Percentiles rank a stretch among this genome's conserved stretches.
Conservation (phyloP, 805 yeast species). For the Torulaspora quercuum region DNA sequence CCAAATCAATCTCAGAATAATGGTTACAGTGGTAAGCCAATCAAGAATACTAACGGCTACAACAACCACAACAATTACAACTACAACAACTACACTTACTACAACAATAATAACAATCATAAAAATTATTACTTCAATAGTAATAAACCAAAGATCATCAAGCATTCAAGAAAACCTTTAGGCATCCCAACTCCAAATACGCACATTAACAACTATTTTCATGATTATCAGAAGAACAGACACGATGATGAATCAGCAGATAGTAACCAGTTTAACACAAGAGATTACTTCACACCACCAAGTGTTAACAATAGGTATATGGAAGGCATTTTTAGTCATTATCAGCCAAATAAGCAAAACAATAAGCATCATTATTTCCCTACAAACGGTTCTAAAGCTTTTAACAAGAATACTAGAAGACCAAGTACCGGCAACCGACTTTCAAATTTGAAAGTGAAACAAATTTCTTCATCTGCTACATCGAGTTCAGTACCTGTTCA, state of each 20-base stretch:
- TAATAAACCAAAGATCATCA: slow-evolving; percentile 30
- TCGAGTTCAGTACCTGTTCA: slow-evolving; percentile 16
- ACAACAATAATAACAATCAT: slow-evolving; percentile 18
- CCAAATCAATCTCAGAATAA: slow-evolving; percentile 8
- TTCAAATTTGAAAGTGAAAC: slow-evolving; percentile 9
- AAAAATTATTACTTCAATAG: slow-evolving; percentile 19
- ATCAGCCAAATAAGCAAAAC: slow-evolving; percentile 35
- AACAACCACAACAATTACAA: slow-evolving; percentile 13
- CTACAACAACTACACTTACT: slow-evolving; percentile 12
- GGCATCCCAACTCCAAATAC: slow-evolving; percentile 60
- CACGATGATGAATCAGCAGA: slow-evolving; percentile 16
- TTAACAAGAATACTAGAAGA: slow-evolving; percentile 16
- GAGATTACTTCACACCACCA: slow-evolving; percentile 76
- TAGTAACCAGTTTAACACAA: slow-evolving; percentile 48
- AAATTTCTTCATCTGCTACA: slow-evolving; percentile 2
- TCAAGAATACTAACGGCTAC: slow-evolving; percentile 14
- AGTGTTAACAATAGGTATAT: slow-evolving; percentile 66
- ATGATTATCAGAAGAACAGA: slow-evolving; percentile 33
- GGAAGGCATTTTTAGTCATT: slow-evolving; percentile 54
- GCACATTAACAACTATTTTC: slow-evolving; percentile 40
- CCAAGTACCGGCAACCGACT: slow-evolving; percentile 23
- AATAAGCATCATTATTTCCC: slow-evolving; percentile 20
- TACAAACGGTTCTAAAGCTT: slow-evolving; percentile 4
- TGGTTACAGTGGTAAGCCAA: slow-evolving; percentile 7
- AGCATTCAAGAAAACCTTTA: slow-evolving; percentile 52